Evolutionary conservation across 2,329 filamentous ascomycete genomes (phyloP), one percentile per base, ranked within the genome.

Genomic region (Immersiporthe knoxdaviesiana): DNA sequence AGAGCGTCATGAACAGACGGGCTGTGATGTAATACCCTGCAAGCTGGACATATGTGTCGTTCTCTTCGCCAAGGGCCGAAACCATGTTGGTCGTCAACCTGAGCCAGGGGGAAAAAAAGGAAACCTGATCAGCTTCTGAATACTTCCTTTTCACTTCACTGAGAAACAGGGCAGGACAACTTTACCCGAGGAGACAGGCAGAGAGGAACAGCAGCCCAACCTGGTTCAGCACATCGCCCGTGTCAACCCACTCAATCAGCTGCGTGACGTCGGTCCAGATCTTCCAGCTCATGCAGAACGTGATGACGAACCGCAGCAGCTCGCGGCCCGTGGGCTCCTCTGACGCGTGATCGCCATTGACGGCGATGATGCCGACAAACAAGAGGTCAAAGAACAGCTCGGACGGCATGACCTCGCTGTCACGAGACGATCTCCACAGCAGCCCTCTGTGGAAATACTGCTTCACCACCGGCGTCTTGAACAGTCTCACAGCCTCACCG

Each of bases 371-470:
- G 11, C 87, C 87, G 32, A 89, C 87, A 78, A 66, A 90, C 50
- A 90, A 81, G 47, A 90, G 80, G 73, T 90, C 89, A 16, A 90
- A 84, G 73, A 90, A 90, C 1, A 91, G 83, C 76, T 91, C 89
- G 74, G 90, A 90, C 21, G 83, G 84, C 72, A 86, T 86, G 7
- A 90, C 87, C 76, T 90, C 84, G n/a, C 88, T 86, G 27, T 82
- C 79, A 64, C 85, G 84, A 10, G 82, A 83, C 1, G 87, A 85
- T 63, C 89, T 81, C 88, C 88, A 91, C 10, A 91, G 77, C 16
- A 91, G 81, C 0, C 88, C 88, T 69, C 87, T 87, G 75, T 91
- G 88, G 73, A 90, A 90, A 78, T 90, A 90, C 78, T 91, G 89
- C 69, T 88, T 82, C 3, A 91, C 81, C 8, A 87, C 83, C 0